phyloP scores from a whole-genome alignment of 2,329 filamentous ascomycete species.

The Fusarium lyarnte region DNA sequence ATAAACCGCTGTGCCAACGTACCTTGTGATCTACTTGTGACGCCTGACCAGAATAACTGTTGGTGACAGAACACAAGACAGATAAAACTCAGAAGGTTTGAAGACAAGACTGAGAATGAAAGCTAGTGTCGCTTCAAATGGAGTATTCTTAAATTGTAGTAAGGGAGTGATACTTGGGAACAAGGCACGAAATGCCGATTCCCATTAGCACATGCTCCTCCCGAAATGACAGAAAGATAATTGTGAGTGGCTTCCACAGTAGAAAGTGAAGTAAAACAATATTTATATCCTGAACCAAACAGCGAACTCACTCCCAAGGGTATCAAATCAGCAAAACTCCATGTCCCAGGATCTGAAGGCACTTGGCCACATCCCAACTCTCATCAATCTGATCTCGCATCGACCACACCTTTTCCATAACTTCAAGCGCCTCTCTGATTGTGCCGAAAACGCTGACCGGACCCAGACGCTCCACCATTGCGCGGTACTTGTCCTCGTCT shows the following conservation, averaged over 20 bases:
- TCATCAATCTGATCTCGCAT: constrained; percentile 51
- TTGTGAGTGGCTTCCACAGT: not conserved
- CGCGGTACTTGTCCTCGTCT: constrained; percentile 55
- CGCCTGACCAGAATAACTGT: too few relatives aligned
- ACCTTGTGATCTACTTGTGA: not conserved
- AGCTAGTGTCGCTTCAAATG: too few relatives aligned
- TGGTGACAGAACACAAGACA: not conserved
- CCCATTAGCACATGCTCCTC: not conserved
- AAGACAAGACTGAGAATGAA: not conserved
- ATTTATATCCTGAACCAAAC: not conserved
- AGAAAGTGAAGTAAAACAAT: not conserved
- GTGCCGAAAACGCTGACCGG: constrained; percentile 58
- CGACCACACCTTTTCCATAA: constrained; percentile 60
- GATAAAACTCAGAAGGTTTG: not conserved
- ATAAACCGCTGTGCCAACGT: not conserved
- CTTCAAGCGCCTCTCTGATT: constrained; percentile 52
- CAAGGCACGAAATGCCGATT: not conserved
- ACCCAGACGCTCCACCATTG: constrained; percentile 53
- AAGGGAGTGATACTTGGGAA: not conserved
- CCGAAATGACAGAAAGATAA: not conserved
- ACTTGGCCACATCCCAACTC: constrained; percentile 56
- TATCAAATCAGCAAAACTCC: constrained; percentile 52
- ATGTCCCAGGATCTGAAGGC: constrained; percentile 53
- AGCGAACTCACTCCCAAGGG: constrained; percentile 16
- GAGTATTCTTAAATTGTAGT: not conserved